Conservation (phyloP, 2,329 filamentous ascomycete species). For the Paecilomyces formosus region DNA sequence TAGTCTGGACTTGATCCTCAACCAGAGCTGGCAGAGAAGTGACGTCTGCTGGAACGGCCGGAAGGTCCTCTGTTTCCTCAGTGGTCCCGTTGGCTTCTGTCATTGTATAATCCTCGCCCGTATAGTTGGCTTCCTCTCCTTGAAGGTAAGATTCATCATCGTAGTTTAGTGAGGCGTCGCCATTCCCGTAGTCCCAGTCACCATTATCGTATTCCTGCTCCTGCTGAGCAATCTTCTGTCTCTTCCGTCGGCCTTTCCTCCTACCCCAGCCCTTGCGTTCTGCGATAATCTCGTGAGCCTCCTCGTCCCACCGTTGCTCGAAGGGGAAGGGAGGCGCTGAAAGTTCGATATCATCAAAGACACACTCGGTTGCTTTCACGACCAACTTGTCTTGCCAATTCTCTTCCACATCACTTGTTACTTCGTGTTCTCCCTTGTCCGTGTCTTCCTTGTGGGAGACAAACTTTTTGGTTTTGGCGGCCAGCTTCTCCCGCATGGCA, state of each 20-base stretch:
- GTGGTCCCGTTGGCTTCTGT: constrained; percentile 12
- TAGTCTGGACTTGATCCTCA: constrained; percentile 23
- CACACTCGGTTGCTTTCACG: constrained; percentile 77
- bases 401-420: constrained; percentile 45
- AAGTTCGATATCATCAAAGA: constrained; percentile 37
- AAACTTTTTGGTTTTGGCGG: constrained; percentile 42
- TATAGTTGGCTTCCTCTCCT: constrained; percentile 4
- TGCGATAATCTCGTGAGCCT: constrained; percentile 50
- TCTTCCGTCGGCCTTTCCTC: constrained; percentile 49
- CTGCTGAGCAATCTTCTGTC: constrained; percentile 31
- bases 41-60: constrained; percentile 51
- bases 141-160: constrained; percentile 33
- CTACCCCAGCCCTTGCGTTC: constrained; percentile 28
- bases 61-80: constrained; percentile 42
- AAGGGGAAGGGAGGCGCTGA: constrained; percentile 12
- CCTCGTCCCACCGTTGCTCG: constrained; percentile 76
- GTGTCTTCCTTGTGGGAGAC: constrained; percentile 20
- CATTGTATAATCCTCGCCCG: constrained; percentile 12
- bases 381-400: constrained; percentile 68
- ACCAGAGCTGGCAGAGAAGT: constrained; percentile 48
- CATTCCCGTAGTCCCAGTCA: constrained; percentile 25
- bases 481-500: constrained; percentile 52
- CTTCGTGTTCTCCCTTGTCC: constrained; percentile 13
- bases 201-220: constrained; percentile 36
- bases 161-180: constrained; percentile 28